Conservation (phyloP, 306 rosid species). For the Malus fusca region DNA sequence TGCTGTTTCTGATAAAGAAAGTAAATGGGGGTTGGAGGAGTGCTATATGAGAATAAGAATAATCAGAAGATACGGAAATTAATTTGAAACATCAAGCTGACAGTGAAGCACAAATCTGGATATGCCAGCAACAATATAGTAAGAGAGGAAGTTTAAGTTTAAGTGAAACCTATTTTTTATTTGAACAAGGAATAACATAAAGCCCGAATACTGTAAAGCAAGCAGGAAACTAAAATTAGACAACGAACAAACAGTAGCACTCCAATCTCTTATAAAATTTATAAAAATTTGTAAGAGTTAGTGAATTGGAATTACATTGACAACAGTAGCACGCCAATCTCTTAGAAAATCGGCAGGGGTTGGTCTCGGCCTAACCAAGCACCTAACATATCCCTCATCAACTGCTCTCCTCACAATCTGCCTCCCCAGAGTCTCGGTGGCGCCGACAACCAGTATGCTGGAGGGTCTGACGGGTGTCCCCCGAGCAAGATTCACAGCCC, state of each 20-base stretch:
- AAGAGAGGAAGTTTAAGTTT: not conserved
- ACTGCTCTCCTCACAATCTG: constrained; percentile 87
- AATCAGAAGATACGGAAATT: not conserved
- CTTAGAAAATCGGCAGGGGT: constrained; percentile 96
- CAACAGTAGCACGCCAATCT: constrained; percentile 97
- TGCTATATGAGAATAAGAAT: not conserved
- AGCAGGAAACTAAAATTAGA: not conserved
- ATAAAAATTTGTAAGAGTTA: not conserved
- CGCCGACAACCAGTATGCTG: constrained; percentile 73
- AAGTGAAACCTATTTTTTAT: constrained; percentile 18
- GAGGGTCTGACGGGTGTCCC: constrained; percentile 78
- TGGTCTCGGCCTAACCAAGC: constrained; percentile 95
- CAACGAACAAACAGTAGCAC: no score
- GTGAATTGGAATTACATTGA: constrained; percentile 35
- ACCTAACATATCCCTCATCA: constrained; percentile 88
- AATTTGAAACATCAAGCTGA: not conserved
- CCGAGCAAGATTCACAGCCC: constrained; percentile 52
- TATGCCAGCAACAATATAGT: not conserved
- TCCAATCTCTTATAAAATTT: no score
- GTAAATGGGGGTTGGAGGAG: not conserved
- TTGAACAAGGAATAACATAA: not conserved
- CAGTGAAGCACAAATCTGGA: not conserved
- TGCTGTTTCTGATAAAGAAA: not conserved
- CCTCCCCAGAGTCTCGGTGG: constrained; percentile 83
- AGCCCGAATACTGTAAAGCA: not conserved